Base-by-base conservation (phyloP, 2,329 filamentous ascomycete species). In the Ceratocystis huliohia region DNA sequence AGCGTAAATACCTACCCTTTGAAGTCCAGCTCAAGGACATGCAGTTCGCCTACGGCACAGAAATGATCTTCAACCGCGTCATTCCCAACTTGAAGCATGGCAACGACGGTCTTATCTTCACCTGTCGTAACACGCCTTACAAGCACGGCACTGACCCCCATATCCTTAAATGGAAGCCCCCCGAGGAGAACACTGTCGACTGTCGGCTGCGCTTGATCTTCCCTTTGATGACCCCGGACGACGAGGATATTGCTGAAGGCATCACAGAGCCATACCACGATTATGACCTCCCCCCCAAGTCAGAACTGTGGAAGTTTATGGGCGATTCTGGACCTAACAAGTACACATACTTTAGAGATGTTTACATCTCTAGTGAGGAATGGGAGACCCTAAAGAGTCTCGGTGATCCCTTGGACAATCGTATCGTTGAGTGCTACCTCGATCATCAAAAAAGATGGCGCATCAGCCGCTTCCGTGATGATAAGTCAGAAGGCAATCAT, bases 121-220 rank as follows among this genome's bases (percentile, higher is more conserved):
- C 94, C n/a, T 96, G 93, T 77, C 86, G 89, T 69, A 88, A 85
- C 71, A 91, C 89, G 20, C 82, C 87, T 8, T 99, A 99, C 78
- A 87, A 87, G 71, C 87, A 88, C 70, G 94, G 94, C 70, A 99
- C 94, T 13, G 94, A 99, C 75, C 84, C 84, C 63, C 88, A 96
- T 74, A 99, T 96, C 69, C 80, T 99, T 48, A 99, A 99, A 76
- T 99, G 94, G 94, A 99, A 99, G 77, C 91, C 93, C 0, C 90
- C 91, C 3, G 82, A 89, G 70, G 94, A 99, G 75, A 99, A 99
- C 78, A 96, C 91, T 0, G 85, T 99, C 71, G 94, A 99, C 74
- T 96, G 96, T 75, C 84, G 88, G 53, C 81, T 97, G 71, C 84
- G 83, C 64, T 81, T 99, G 56, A 80, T 82, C 13, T 97, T 96